Evolutionary conservation across 2,329 filamentous ascomycete genomes (phyloP).

Genomic region (Penicillium sp.): DNA sequence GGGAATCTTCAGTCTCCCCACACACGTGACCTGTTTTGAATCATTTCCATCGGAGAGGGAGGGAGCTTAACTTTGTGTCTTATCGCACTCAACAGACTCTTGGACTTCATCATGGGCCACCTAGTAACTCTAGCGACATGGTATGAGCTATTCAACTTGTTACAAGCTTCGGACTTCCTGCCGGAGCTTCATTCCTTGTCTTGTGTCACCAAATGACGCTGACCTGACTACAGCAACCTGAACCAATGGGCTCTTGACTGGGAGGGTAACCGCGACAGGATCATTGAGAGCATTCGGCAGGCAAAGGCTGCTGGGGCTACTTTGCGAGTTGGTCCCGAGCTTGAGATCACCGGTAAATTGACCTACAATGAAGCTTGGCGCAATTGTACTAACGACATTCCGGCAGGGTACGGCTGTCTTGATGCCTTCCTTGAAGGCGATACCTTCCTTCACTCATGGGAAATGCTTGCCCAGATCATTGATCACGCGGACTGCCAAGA

Average conservation of each 20-base stretch:
- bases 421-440: constrained; percentile 67
- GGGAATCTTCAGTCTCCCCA: constrained; percentile 18
- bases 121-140: constrained; percentile 49
- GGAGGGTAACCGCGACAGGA: constrained; percentile 63
- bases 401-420: constrained; percentile 60
- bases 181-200: background rate
- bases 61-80: background rate
- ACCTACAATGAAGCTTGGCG: background rate
- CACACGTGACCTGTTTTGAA: constrained; percentile 21
- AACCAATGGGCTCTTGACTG: constrained; percentile 61
- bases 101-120: constrained; percentile 37
- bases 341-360: constrained; percentile 54
- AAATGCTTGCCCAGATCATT: constrained; percentile 64
- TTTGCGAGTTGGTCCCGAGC: constrained; percentile 60
- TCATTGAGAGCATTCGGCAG: constrained; percentile 61
- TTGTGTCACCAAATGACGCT: background rate
- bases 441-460: constrained; percentile 61
- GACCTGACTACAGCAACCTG: constrained; percentile 29
- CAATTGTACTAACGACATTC: background rate
- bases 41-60: constrained; percentile 4
- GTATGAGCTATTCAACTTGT: constrained; percentile 17
- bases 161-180: background rate
- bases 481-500: constrained; percentile 61
- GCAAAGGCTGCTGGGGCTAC: constrained; percentile 65
- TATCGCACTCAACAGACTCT: background rate